Conservation (phyloP, 148 eudicot species). For the Rhododendron vialii region DNA sequence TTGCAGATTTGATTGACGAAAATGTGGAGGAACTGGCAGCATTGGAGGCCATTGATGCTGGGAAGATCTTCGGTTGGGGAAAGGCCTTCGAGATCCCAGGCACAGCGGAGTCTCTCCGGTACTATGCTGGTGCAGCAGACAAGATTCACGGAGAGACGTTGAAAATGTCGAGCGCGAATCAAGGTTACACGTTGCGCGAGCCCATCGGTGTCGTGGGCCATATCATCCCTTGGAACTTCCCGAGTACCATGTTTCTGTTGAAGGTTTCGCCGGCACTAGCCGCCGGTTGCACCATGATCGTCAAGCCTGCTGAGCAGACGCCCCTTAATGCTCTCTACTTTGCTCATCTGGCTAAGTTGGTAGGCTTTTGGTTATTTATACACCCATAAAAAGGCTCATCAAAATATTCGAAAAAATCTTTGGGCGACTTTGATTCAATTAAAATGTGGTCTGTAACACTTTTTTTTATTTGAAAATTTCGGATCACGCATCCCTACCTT, state of each 20-base stretch:
- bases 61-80: conserved; percentile 44
- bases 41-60: conserved; percentile 58
- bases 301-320: conserved; percentile 91
- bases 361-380: conserved; percentile 29
- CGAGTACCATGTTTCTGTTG: conserved; percentile 46
- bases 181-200: conserved; percentile 76
- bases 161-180: conserved; percentile 61
- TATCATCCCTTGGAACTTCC: conserved; percentile 89
- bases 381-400: background rate
- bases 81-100: conserved; percentile 54
- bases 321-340: conserved; percentile 85
- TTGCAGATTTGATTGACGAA: conserved; percentile 50
- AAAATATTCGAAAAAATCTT: too few species aligned
- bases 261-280: conserved; percentile 89
- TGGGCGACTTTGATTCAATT: background rate
- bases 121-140: conserved; percentile 87
- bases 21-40: conserved; percentile 39
- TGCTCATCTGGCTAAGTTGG: conserved; percentile 74
- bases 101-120: conserved; percentile 37
- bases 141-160: conserved; percentile 80
- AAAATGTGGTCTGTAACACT: too few species aligned
- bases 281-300: conserved; percentile 84
- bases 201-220: conserved; percentile 83
- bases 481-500: too few species aligned
- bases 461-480: too few species aligned